Evolutionary conservation across 1,284 basidiomycete species (phyloP).

Genomic region (Pterulicium gracile): DNA sequence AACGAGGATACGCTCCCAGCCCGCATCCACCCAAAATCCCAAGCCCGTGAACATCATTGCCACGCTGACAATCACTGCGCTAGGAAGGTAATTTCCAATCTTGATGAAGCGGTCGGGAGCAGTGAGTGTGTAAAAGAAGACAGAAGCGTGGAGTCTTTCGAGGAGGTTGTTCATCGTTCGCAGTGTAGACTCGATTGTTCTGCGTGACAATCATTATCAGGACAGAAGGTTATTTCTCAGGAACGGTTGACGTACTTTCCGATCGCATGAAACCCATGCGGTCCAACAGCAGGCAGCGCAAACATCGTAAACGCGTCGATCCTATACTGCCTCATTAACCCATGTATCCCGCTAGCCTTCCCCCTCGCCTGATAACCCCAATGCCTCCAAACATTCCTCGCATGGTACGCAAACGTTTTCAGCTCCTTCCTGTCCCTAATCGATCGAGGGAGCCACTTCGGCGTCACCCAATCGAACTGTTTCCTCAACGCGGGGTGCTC

Average conservation of each 20-base stretch:
- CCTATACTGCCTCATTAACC: slow-evolving; percentile 71
- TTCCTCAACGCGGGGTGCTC: slow-evolving; percentile 24
- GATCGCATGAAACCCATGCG: slow-evolving; percentile 91
- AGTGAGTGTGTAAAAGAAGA: slow-evolving; percentile 88
- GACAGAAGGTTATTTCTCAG: slow-evolving; percentile 1
- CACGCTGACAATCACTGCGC: slow-evolving; percentile 71
- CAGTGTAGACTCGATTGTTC: slow-evolving; percentile 76
- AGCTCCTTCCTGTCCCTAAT: slow-evolving; percentile 33
- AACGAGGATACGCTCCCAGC: slow-evolving; percentile 29
- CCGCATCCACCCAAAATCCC: slow-evolving; percentile 55
- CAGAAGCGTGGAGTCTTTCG: slow-evolving; percentile 89
- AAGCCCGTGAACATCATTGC: slow-evolving; percentile 79
- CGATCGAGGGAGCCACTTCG: slow-evolving; percentile 34
- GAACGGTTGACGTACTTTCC: slow-evolving; percentile 48
- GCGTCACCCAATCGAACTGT: slow-evolving; percentile 14
- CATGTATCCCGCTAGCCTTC: slow-evolving; percentile 66
- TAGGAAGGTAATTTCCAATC: slow-evolving; percentile 83
- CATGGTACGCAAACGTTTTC: slow-evolving; percentile 42
- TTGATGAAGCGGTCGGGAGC: slow-evolving; percentile 73
- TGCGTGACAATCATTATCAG: slow-evolving; percentile 24
- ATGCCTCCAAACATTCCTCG: slow-evolving; percentile 56
- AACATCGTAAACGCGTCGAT: slow-evolving; percentile 93
- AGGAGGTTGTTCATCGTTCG: slow-evolving; percentile 88
- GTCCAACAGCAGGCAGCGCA: slow-evolving; percentile 79
- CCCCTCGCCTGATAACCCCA: slow-evolving; percentile 61